Percentiles rank a stretch among this genome's conserved stretches.
Evolutionary conservation across 106 monocot species (phyloP).

Genomic region (Acanthochlamys bracteata): DNA sequence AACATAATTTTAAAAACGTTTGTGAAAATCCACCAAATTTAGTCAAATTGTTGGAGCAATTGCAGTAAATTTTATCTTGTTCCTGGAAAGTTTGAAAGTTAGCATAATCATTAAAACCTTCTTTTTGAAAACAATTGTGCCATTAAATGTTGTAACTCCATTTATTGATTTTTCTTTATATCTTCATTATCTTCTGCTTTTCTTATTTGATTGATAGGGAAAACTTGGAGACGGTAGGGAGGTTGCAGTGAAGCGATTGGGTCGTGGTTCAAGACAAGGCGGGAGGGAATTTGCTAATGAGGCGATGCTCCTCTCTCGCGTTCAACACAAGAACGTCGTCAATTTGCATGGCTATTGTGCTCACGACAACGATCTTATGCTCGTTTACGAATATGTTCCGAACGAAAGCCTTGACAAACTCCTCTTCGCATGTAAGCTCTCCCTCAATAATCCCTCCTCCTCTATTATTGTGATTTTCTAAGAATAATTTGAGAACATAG

Average conservation of each 20-base stretch:
- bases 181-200: too few relatives aligned
- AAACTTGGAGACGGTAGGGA: conserved; percentile 50
- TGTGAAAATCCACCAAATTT: too few relatives aligned
- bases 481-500: too few relatives aligned
- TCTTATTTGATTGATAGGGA: conserved; percentile 28
- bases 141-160: too few relatives aligned
- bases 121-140: too few relatives aligned
- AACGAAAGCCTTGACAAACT: conserved; percentile 76
- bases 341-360: conserved; percentile 64
- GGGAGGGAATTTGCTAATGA: conserved; percentile 63
- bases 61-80: too few relatives aligned
- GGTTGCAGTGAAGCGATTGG: conserved; percentile 72
- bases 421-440: conserved; percentile 43
- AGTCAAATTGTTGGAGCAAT: too few relatives aligned
- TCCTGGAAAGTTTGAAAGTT: too few relatives aligned
- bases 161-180: too few relatives aligned
- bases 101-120: too few relatives aligned
- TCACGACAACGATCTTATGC: conserved; percentile 43
- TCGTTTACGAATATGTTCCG: conserved; percentile 75
- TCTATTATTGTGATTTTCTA: too few relatives aligned
- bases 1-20: too few relatives aligned
- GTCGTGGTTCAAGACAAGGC: conserved; percentile 45
- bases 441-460: neutral
- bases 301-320: conserved; percentile 59
- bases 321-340: conserved; percentile 79